Conservation (phyloP, 2,329 filamentous ascomycete genomes). For the Plenodomus biglobosus region DNA sequence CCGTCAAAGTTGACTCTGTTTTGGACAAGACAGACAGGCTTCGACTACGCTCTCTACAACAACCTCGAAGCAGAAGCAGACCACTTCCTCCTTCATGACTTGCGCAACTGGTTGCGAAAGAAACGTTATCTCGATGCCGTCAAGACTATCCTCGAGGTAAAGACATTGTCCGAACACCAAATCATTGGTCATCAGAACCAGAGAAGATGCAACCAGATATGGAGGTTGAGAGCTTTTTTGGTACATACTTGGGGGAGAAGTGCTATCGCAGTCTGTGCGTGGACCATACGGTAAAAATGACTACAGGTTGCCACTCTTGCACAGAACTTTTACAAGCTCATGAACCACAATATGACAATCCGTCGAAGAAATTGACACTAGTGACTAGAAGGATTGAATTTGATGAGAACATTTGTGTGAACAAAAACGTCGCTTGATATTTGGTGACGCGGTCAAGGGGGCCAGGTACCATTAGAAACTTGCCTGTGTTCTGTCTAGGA, state of each 20-base stretch:
- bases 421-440: background rate
- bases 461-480: background rate
- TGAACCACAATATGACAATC: slow-evolving; percentile 1
- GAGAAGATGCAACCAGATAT: slow-evolving; percentile 1
- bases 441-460: background rate
- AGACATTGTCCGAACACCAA: background rate
- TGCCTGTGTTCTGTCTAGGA: background rate
- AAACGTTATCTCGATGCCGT: slow-evolving; percentile 23
- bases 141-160: slow-evolving; percentile 6
- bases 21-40: slow-evolving; percentile 35
- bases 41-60: slow-evolving; percentile 36
- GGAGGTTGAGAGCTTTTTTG: slow-evolving; percentile 6
- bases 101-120: slow-evolving; percentile 33
- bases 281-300: slow-evolving; percentile 2
- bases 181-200: background rate
- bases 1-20: slow-evolving; percentile 33
- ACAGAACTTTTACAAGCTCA: background rate
- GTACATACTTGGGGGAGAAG: slow-evolving; percentile 5
- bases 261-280: background rate
- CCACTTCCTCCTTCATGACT: slow-evolving; percentile 33
- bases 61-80: slow-evolving; percentile 35
- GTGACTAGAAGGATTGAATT: slow-evolving; percentile 1
- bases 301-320: background rate
- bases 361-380: slow-evolving; percentile 1
- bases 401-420: slow-evolving; percentile 2